phyloP scores from a whole-genome alignment of 2,329 filamentous ascomycete species.

The Colletotrichum lini region DNA sequence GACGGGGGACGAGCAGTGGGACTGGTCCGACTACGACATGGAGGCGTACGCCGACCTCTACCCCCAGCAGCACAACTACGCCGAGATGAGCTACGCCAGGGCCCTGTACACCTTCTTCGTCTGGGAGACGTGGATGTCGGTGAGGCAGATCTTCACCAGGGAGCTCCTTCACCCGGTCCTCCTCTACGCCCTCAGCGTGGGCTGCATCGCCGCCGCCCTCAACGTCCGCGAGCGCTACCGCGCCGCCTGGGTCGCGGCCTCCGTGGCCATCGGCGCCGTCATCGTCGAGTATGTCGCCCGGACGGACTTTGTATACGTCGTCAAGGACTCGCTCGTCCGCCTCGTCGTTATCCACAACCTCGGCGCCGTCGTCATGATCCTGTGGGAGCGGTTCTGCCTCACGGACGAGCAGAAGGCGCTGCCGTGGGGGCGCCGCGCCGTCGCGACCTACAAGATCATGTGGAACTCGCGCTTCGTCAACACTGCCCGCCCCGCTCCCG shows the following conservation, averaged over 20 bases:
- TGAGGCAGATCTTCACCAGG: neutral
- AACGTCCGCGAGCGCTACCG: conserved; percentile 3
- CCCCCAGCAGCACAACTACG: neutral
- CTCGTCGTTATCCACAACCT: conserved; percentile 20
- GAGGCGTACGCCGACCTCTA: neutral
- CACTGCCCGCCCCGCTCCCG: conserved; percentile 25
- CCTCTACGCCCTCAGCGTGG: conserved; percentile 19
- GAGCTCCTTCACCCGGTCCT: neutral
- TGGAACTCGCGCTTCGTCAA: conserved; percentile 34
- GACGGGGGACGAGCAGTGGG: neutral
- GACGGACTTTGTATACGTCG: neutral
- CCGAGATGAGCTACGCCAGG: neutral
- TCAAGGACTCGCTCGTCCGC: conserved; percentile 22
- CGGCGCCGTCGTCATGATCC: conserved; percentile 29
- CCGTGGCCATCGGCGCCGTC: neutral
- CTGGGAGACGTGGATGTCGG: neutral
- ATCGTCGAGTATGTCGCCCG: neutral
- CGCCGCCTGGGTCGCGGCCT: neutral
- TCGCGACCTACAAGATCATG: conserved; percentile 26
- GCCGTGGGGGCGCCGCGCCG: conserved; percentile 1
- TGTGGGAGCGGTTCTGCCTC: conserved; percentile 31
- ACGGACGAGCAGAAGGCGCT: conserved; percentile 33
- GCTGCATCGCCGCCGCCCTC: conserved; percentile 24
- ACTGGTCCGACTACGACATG: neutral
- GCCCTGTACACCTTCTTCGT: neutral